Percentiles rank a stretch among this genome's conserved stretches.
phyloP scores from a whole-genome alignment of 2,329 filamentous ascomycete genomes.

The Fusarium scirpi region DNA sequence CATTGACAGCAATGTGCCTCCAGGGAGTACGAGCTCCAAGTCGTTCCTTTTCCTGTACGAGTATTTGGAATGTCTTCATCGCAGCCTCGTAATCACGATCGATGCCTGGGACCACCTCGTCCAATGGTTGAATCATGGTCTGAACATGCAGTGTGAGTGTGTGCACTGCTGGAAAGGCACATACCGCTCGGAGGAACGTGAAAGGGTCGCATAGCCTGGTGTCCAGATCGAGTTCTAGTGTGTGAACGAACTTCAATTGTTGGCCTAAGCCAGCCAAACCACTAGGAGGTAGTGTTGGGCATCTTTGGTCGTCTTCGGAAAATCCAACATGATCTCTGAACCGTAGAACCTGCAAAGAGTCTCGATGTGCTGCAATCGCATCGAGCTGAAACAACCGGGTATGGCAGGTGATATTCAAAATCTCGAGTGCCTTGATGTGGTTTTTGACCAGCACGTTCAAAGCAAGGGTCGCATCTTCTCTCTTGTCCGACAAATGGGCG shows the following conservation, averaged over 20 bases:
- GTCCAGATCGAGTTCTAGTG: slow-evolving; percentile 63
- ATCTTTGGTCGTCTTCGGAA: slow-evolving; percentile 55
- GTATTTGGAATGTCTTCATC: slow-evolving; percentile 49
- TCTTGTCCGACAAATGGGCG: slow-evolving; percentile 54
- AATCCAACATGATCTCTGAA: slow-evolving; percentile 62
- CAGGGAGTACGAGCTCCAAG: slow-evolving; percentile 45
- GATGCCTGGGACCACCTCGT: slow-evolving; percentile 41
- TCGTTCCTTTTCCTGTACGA: slow-evolving; percentile 50
- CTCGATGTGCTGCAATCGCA: slow-evolving; percentile 54
- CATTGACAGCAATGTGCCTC: slow-evolving; percentile 59
- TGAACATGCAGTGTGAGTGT: slow-evolving; percentile 60
- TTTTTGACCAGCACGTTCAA: slow-evolving; percentile 56
- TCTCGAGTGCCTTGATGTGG: slow-evolving; percentile 53
- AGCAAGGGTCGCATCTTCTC: slow-evolving; percentile 55
- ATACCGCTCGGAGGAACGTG: slow-evolving; percentile 55
- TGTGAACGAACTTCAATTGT: slow-evolving; percentile 51
- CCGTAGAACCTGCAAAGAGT: slow-evolving; percentile 54
- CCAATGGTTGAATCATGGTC: slow-evolving; percentile 54
- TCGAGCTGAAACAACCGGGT: slow-evolving; percentile 56
- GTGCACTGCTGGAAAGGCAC: slow-evolving; percentile 55
- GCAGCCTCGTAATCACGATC: slow-evolving; percentile 56
- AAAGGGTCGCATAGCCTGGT: slow-evolving; percentile 50
- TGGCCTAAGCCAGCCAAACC: slow-evolving; percentile 52
- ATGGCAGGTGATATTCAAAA: slow-evolving; percentile 58
- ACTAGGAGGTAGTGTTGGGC: slow-evolving; percentile 56